Base-by-base conservation (phyloP, 768 basidiomycete genomes). In the Trametopsis cervina region DNA sequence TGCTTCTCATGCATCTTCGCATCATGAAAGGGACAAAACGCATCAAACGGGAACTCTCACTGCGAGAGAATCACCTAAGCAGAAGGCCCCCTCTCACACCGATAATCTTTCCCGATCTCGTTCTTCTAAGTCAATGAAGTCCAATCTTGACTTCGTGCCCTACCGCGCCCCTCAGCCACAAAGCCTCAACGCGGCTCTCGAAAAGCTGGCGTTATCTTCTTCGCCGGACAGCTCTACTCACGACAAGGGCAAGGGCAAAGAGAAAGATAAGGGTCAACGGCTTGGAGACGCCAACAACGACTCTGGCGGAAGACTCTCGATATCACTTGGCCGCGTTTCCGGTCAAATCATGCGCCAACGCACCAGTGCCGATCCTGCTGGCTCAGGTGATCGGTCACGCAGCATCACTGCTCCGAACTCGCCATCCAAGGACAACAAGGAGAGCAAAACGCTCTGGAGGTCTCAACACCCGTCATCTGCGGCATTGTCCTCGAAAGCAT, bases 121-220 rank as follows among this genome's bases (percentile, higher is more conserved):
- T 35, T 65, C 68, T 53, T 63, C 74, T 20, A 82, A 78, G 58
- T 74, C 77, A 39, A 75, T 78, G n/a, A 44, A 46, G 37, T 71
- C 80, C 12, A 33, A 33, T 15, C 75, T 76, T 57, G 64, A 80
- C 24, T 42, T 46, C 25, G 36, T 46, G 15, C 36, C 42, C 26
- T 69, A 75, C 62, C 73, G 72, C 45, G 66, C 80, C 15, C 76
- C 76, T 39, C 73, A 69, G 45, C 81, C 83, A 0, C 85, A 87
- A 65, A 86, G 83, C 53, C 69, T 89, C 40, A 77, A 74, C 54
- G 85, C 85, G 47, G 85, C 83, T 13, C 66, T 84, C 26, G 83
- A 89, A 63, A 75, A 81, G 65, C 65, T 89, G 37, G 68, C 71
- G 3, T 67, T 62, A 24, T 18, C 38, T 13, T 24, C 21, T n/a